Conservation (phyloP, 805 yeast species). For the Lachancea lanzarotensis region DNA sequence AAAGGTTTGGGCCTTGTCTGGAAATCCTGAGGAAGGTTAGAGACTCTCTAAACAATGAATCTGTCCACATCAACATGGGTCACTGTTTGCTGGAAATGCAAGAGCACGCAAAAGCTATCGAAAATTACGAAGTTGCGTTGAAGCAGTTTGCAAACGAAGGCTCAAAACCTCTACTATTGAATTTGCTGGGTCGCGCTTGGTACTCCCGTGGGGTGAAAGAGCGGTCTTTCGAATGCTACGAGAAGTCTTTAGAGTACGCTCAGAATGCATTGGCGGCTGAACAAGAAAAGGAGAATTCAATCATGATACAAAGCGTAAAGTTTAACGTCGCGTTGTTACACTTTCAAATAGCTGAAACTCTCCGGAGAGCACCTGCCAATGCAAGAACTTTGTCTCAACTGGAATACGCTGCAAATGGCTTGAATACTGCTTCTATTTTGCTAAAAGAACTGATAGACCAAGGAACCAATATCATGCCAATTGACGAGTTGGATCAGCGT, state of each 20-base stretch:
- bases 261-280: slow-evolving; percentile 45
- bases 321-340: slow-evolving; percentile 81
- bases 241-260: slow-evolving; percentile 57
- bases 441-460: slow-evolving; percentile 53
- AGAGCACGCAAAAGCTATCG: slow-evolving; percentile 81
- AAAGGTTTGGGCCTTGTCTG: slow-evolving; percentile 66
- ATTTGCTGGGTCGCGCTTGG: slow-evolving; percentile 86
- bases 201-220: slow-evolving; percentile 66
- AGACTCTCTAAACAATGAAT: slow-evolving; percentile 80
- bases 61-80: slow-evolving; percentile 79
- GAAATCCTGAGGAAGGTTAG: slow-evolving; percentile 83
- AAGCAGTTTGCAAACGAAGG: slow-evolving; percentile 52
- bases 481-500: slow-evolving; percentile 74
- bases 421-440: slow-evolving; percentile 54
- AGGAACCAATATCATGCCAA: slow-evolving; percentile 61
- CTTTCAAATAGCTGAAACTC: slow-evolving; percentile 79
- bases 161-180: slow-evolving; percentile 58
- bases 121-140: slow-evolving; percentile 77
- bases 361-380: slow-evolving; percentile 53
- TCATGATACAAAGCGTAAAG: slow-evolving; percentile 41
- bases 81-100: slow-evolving; percentile 79
- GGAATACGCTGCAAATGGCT: slow-evolving; percentile 45
- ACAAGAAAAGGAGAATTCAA: slow-evolving; percentile 17
- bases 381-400: slow-evolving; percentile 61
- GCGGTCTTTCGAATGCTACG: slow-evolving; percentile 52